Evolutionary conservation across 1,139 yeast genomes (phyloP).

Genomic region (Suzukiozyma palmioleophila): DNA sequence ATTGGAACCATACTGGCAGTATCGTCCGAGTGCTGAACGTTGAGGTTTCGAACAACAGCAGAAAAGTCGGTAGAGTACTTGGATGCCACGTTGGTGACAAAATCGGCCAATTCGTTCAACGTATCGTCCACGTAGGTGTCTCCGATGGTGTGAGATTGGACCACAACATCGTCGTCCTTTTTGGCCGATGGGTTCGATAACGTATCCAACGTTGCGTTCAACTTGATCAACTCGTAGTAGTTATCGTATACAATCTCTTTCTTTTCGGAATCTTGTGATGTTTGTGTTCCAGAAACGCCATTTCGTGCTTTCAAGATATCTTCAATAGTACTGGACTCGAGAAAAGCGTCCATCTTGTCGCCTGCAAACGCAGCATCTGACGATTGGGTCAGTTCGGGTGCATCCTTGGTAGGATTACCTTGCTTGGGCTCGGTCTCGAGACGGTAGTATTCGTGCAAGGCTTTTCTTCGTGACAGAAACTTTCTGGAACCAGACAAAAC

Average conservation of each 20-base stretch:
- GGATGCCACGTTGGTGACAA: slow-evolving; percentile 20
- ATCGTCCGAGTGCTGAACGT: slow-evolving; percentile 15
- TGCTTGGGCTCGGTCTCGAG: slow-evolving; percentile 18
- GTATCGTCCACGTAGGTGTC: slow-evolving; percentile 23
- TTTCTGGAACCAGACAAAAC: slow-evolving; percentile 17
- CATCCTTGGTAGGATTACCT: slow-evolving; percentile 5
- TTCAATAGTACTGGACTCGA: slow-evolving; percentile 28
- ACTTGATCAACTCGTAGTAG: slow-evolving; percentile 42
- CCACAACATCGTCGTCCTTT: slow-evolving; percentile 3
- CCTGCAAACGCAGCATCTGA: slow-evolving; percentile 14
- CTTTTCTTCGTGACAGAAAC: slow-evolving; percentile 39
- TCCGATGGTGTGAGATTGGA: slow-evolving; percentile 7
- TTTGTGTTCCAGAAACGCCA: slow-evolving; percentile 26
- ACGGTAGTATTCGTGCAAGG: slow-evolving; percentile 42
- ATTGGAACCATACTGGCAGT: slow-evolving; percentile 22
- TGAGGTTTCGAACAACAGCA: slow-evolving; percentile 20
- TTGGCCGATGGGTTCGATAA: slow-evolving; percentile 18
- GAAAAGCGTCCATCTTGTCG: slow-evolving; percentile 22
- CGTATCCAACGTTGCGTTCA: slow-evolving; percentile 33
- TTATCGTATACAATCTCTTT: slow-evolving; percentile 46
- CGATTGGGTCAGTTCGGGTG: slow-evolving; percentile 11
- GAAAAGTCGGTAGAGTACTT: slow-evolving; percentile 28
- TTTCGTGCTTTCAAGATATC: slow-evolving; percentile 37
- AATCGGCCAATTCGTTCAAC: slow-evolving; percentile 23
- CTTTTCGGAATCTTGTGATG: slow-evolving; percentile 39